Evolutionary conservation across 2,329 filamentous ascomycete genomes (phyloP), one percentile per base, ranked within the genome.

Genomic region (Alternaria ethzedia): DNA sequence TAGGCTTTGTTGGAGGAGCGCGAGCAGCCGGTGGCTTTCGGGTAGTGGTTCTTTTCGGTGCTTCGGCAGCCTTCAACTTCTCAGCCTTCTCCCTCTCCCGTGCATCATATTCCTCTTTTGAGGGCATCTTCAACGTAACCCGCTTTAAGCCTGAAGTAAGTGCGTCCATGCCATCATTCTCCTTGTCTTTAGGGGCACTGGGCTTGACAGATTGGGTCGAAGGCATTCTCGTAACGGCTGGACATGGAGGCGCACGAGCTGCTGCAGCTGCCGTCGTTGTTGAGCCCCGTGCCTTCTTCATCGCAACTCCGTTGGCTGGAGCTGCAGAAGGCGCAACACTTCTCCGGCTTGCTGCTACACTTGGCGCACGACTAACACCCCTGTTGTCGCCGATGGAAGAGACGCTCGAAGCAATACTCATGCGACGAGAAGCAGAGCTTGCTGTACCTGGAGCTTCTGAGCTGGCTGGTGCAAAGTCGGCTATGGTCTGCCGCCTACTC

Each of bases 231-330:
- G 82, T 79, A 11, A 83, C 79, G 8, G 82, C 77, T 13, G 82
- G 81, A 6, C 78, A 75, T 59, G 72, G 74, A 26, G 76, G 68
- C 32, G 69, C 69, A 3, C 77, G 75, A 51, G 77, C 65, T 58
- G 70, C 68, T 13, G 74, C 63, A 15, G 83, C 76, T 1, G 79
- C 75, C 2, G 82, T 72, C 15, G 80, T 75, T 2, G 82, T 72
- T n/a, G 57, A 52, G 8, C 82, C 82, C 55, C 90, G 86, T 3
- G 85, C 83, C 78, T 91, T 93, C 73, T 87, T 91, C 5, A 86
- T 82, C 10, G 84, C 81, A 10, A 89, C 78, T 50, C 80, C 79
- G 26, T 82, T 75, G 3, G 68, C 52, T 28, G 70, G 30, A 23
- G 65, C 58, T 30, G 64, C 54, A 13, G 70, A 66, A 26, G 76